These are phyloP conservation scores for Adiantum capillusveneris DNA, from an alignment of 75 land plant genomes.

Conservation along the genomic window DNA sequence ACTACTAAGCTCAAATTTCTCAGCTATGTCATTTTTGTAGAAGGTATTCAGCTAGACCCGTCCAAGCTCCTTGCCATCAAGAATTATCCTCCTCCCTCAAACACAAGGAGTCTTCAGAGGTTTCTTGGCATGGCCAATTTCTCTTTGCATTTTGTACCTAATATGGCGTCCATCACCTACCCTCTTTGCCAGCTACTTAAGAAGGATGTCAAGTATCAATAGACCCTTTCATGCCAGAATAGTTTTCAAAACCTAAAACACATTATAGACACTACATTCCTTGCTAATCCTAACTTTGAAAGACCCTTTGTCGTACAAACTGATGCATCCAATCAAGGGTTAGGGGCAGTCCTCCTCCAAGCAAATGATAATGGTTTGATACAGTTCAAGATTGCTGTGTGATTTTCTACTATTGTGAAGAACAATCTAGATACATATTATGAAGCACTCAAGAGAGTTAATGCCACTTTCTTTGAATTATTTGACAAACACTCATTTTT, in stretches of 20 bases:
- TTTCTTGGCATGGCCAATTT: slow-evolving; percentile 1
- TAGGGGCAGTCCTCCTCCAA: slow-evolving; percentile 1
- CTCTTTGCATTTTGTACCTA: neutral
- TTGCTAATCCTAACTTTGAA: too few relatives aligned
- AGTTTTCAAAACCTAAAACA: neutral
- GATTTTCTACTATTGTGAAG: too few relatives aligned
- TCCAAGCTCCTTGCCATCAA: slow-evolving; percentile 1
- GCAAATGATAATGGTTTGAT: neutral
- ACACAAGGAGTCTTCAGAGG: too few relatives aligned
- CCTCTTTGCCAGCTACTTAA: slow-evolving; percentile 1
- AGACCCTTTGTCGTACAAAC: neutral
- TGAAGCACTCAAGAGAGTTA: too few relatives aligned
- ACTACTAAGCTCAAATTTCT: too few relatives aligned
- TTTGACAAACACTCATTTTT: too few relatives aligned
- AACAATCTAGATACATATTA: too few relatives aligned
- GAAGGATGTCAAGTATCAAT: neutral
- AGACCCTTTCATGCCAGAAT: neutral
- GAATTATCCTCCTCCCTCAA: neutral
- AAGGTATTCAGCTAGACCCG: neutral
- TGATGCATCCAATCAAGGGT: neutral
- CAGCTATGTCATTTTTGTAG: too few relatives aligned
- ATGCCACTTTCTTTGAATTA: too few relatives aligned
- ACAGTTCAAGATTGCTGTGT: too few relatives aligned
- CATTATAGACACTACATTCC: neutral
- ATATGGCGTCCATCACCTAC: neutral